phyloP scores from a whole-genome alignment of 2,329 filamentous ascomycete species.

The Colletotrichum godetiae region DNA sequence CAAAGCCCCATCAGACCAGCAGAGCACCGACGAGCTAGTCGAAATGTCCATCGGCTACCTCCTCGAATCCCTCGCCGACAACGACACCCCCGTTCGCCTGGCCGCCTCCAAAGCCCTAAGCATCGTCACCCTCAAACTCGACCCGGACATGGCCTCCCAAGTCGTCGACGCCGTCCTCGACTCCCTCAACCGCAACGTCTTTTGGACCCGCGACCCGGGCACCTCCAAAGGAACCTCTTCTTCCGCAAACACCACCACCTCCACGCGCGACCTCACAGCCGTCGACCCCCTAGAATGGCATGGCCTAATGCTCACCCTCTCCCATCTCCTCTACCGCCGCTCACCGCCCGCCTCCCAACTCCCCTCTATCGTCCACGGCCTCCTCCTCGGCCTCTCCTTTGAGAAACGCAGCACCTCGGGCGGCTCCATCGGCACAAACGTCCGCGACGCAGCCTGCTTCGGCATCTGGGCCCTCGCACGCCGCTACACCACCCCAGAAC shows the following conservation, averaged over 20 bases:
- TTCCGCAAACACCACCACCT: slow-evolving; percentile 24
- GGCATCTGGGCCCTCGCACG: slow-evolving; percentile 93
- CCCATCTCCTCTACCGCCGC: slow-evolving; percentile 86
- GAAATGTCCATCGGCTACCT: slow-evolving; percentile 87
- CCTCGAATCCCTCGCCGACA: slow-evolving; percentile 82
- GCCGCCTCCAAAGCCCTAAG: slow-evolving; percentile 94
- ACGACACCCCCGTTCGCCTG: slow-evolving; percentile 90
- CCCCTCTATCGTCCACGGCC: slow-evolving; percentile 77
- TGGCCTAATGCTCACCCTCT: slow-evolving; percentile 86
- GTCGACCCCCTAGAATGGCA: slow-evolving; percentile 92
- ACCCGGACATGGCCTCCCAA: slow-evolving; percentile 83
- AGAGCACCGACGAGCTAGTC: slow-evolving; percentile 67
- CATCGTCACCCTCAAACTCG: slow-evolving; percentile 83
- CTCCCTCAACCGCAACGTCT: slow-evolving; percentile 69
- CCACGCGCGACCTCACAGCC: slow-evolving; percentile 71
- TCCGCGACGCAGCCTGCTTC: slow-evolving; percentile 95
- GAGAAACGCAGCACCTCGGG: slow-evolving; percentile 89
- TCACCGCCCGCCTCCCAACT: slow-evolving; percentile 80
- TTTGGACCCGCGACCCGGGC: slow-evolving; percentile 58
- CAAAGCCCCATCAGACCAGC: slow-evolving; percentile 52
- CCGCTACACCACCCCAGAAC: slow-evolving; percentile 84
- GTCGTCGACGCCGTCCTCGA: slow-evolving; percentile 89
- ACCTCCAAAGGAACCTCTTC: slow-evolving; percentile 31
- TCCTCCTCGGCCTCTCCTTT: slow-evolving; percentile 85
- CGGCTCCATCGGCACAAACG: slow-evolving; percentile 87